phyloP scores from a whole-genome alignment of 2,329 filamentous ascomycete species.

The Plectosphaerella sp. region DNA sequence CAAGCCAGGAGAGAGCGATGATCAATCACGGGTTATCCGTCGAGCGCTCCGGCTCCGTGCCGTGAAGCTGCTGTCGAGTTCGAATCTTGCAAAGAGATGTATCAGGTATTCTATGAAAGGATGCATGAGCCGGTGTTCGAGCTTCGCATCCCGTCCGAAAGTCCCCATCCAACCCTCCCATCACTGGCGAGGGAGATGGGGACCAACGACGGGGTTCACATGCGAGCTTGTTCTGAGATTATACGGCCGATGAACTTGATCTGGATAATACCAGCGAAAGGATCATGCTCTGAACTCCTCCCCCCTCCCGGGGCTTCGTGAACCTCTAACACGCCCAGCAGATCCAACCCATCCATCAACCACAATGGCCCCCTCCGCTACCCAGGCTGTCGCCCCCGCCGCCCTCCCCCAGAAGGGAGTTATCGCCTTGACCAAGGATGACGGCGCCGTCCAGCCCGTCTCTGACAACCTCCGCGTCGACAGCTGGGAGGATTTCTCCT shows the following conservation, averaged over 20 bases:
- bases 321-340: neutral
- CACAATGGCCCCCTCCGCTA: constrained; percentile 70
- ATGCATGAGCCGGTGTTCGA: constrained; percentile 5
- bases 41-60: constrained; percentile 1
- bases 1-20: constrained; percentile 1
- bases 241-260: constrained; percentile 88
- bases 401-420: constrained; percentile 50
- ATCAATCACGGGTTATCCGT: constrained; percentile 1
- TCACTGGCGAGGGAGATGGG: neutral
- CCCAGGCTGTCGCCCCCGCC: constrained; percentile 36
- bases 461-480: constrained; percentile 62
- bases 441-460: constrained; percentile 28
- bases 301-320: constrained; percentile 16
- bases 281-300: constrained; percentile 76
- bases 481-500: constrained; percentile 79
- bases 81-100: neutral
- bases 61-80: constrained; percentile 2
- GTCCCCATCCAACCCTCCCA: neutral
- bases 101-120: constrained; percentile 4
- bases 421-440: constrained; percentile 18
- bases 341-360: constrained; percentile 17
- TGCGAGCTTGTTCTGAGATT: constrained; percentile 58
- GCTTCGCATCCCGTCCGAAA: constrained; percentile 1
- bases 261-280: constrained; percentile 99
- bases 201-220: neutral